Percentiles rank a stretch among this genome's conserved stretches.
phyloP scores from a whole-genome alignment of 2,329 filamentous ascomycete genomes.

The Ophiostoma sp. region DNA sequence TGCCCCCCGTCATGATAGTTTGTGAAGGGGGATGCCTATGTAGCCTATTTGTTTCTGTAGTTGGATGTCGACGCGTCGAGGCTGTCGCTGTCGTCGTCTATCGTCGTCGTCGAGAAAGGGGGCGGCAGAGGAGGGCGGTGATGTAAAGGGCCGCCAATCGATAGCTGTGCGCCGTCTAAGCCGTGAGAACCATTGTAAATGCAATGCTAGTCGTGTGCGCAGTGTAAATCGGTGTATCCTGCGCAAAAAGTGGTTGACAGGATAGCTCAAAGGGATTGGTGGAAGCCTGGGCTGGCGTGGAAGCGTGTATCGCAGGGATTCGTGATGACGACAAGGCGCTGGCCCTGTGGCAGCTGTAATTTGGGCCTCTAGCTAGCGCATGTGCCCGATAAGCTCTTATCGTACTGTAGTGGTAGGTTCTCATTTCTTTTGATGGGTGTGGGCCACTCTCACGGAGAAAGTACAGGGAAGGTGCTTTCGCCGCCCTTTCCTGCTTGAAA shows the following conservation, averaged over 20 bases:
- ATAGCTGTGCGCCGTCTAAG: conserved; percentile 11
- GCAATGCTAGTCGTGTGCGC: background rate
- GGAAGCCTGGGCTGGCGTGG: conserved; percentile 19
- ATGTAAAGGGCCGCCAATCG: background rate
- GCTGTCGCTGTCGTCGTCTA: background rate
- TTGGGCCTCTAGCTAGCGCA: background rate
- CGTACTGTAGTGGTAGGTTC: background rate
- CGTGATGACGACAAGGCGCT: conserved; percentile 19
- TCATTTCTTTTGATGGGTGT: background rate
- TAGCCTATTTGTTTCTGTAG: background rate
- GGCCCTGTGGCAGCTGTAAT: conserved; percentile 19
- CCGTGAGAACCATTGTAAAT: conserved; percentile 1
- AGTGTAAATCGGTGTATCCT: background rate
- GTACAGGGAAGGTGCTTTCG: conserved; percentile 1
- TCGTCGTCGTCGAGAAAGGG: background rate
- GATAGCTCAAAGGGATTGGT: background rate
- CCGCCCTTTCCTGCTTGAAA: background rate
- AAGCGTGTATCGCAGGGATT: background rate
- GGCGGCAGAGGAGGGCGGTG: background rate
- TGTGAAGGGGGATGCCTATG: background rate
- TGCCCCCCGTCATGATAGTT: conserved; percentile 56
- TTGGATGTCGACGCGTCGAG: background rate
- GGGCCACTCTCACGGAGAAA: background rate
- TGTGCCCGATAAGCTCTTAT: conserved; percentile 11
- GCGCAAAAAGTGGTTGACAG: background rate